Evolutionary conservation across 75 land plant genomes (phyloP), one percentile per base, ranked within the genome.

Genomic region (Pseudotsuga menziesii): DNA sequence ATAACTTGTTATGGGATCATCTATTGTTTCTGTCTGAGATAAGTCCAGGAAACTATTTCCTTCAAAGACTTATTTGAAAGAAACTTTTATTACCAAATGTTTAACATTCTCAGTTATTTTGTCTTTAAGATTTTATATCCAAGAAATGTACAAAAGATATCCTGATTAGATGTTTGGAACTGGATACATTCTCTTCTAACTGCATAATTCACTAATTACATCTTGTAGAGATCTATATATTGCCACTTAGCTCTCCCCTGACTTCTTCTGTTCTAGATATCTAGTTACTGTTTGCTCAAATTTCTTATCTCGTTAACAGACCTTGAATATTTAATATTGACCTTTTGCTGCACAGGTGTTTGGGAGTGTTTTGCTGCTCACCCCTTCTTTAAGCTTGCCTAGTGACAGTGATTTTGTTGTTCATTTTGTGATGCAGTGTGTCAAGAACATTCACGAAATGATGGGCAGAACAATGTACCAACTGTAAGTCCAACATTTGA

Each of bases 401-500:
- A 20, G 8, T 67, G 17, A 19, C 0, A 67, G 8, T 35, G 32
- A 67, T 67, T 67, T 17, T 67, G 44, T 7, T 29, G 44, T 61
- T 69, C 48, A 69, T 3, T 36, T 69, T 69, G 13, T 41, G 44
- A 69, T 77, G 73, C 86, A 93, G 96, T 84, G 89, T 82, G 88
- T 95, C 36, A 91, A 85, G 76, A 85, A 85, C 78, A 85, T 95
- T 17, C 98, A 82, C 77, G 89, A 93, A 70, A 86, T 80, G 87
- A 86, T 95, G 89, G 93, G 86, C 71, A 86, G 78, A 81, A 87
- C 83, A 75, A 74, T 89, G 81, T 79, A 88, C 82, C 74, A 89
- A 32, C 57, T 80, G 91, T 89, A 84, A 82, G 93, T 75, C 54
- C 17, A 19, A 61, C 29, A 55, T 74, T 74, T 74, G 7, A 41